These are phyloP conservation scores for Samsoniella hepiali DNA, from an alignment of 2,329 filamentous ascomycete genomes.

Conservation along the genomic window DNA sequence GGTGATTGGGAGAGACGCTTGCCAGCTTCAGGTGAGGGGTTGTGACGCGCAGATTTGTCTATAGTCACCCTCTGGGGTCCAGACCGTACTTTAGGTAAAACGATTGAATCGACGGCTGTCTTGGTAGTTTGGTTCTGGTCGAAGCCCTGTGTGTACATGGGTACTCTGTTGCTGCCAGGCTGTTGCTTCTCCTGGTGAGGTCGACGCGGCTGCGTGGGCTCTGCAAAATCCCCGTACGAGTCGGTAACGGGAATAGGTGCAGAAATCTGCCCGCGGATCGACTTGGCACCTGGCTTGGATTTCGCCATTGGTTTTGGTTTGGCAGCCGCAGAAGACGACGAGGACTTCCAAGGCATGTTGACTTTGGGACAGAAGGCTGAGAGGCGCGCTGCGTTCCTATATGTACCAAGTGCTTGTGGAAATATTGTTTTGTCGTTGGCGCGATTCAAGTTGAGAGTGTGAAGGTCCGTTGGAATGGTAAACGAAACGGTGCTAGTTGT, in stretches of 20 bases:
- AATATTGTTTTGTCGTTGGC: background rate
- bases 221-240: conserved; percentile 51
- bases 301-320: conserved; percentile 1
- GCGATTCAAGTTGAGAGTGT: background rate
- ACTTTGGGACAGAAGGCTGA: background rate
- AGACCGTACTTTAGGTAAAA: background rate
- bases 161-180: background rate
- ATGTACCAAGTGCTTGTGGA: background rate
- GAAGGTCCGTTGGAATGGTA: conserved; percentile 8
- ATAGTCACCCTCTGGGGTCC: background rate
- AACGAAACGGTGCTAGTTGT: conserved; percentile 1
- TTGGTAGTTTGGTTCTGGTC: background rate
- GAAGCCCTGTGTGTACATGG: background rate
- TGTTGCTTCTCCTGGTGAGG: background rate
- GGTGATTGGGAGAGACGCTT: conserved; percentile 38
- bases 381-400: background rate
- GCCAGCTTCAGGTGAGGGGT: conserved; percentile 29
- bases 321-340: background rate
- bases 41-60: background rate
- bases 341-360: conserved; percentile 15
- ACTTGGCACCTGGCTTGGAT: conserved; percentile 27
- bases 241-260: conserved; percentile 56
- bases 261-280: conserved; percentile 59
- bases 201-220: conserved; percentile 23
- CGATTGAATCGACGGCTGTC: background rate